Conservation (phyloP, 2,329 filamentous ascomycete genomes). For the Colletotrichum spinosum region DNA sequence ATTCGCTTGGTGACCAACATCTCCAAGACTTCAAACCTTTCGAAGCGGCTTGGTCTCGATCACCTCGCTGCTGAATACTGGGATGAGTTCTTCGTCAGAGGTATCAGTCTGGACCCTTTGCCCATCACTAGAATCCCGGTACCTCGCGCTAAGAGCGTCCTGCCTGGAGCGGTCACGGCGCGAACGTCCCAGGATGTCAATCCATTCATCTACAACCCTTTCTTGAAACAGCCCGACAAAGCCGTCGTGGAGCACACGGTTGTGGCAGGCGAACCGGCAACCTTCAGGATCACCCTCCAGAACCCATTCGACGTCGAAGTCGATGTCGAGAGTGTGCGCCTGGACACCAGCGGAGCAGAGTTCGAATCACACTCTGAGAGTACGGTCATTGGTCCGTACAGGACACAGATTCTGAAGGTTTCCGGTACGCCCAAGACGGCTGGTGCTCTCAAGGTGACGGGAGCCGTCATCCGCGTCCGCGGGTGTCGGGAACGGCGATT, state of each 20-base stretch:
- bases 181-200: slow-evolving; percentile 73
- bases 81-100: slow-evolving; percentile 93
- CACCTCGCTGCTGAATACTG: slow-evolving; percentile 87
- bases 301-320: slow-evolving; percentile 96
- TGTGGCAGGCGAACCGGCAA: slow-evolving; percentile 81
- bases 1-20: slow-evolving; percentile 86
- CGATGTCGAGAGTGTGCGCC: slow-evolving; percentile 83
- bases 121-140: slow-evolving; percentile 71
- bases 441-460: slow-evolving; percentile 79
- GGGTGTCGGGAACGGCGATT: slow-evolving; percentile 88
- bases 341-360: slow-evolving; percentile 79
- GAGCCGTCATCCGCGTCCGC: slow-evolving; percentile 82
- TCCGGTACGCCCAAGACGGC: slow-evolving; percentile 73
- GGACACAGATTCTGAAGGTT: slow-evolving; percentile 82
- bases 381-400: slow-evolving; percentile 81
- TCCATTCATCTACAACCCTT: slow-evolving; percentile 96
- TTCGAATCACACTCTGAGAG: slow-evolving; percentile 76
- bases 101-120: slow-evolving; percentile 76
- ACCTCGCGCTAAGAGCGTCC: slow-evolving; percentile 69
- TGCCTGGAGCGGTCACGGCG: slow-evolving; percentile 62
- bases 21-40: slow-evolving; percentile 82
- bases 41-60: slow-evolving; percentile 77
- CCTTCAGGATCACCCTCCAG: slow-evolving; percentile 86
- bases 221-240: slow-evolving; percentile 75
- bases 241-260: slow-evolving; percentile 74